Evolutionary conservation across 371 early-diverging fungal species (phyloP), one percentile per base, ranked within the genome.

Genomic region (Mucor velutinosus): DNA sequence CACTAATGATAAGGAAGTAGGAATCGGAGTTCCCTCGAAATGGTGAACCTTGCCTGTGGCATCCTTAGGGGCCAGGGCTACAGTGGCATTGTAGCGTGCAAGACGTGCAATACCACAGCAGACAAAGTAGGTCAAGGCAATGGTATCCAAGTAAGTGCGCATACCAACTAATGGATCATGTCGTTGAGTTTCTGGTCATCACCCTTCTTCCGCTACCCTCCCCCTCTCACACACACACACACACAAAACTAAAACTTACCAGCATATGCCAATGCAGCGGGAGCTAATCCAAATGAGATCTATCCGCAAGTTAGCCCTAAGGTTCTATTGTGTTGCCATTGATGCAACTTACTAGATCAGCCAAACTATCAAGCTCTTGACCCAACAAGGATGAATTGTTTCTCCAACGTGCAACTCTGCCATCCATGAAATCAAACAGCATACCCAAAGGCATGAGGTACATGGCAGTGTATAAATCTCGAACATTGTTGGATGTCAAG

Each of bases 1-100:
- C 5, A 95, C 92, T 35, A 93, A 68, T 2, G 83, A 73, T 47
- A 93, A 76, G 6, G 92, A 88, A 0, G 93, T 91, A 1, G 95
- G 97, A 32, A 96, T 95, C 15, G 97, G 96, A 2, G 95, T 94
- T 61, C 97, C 97, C 76, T 96, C 95, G 82, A 94, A 96, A 70
- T 90, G 91, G 19, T 79, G 67, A 41, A 94, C 85, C 67, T 95
- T 95, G 57, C 95, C 95, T 5, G 80, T 78, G 4, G 66, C 73
- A 66, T 94, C 94, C 65, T 92, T 93, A 17, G 93, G 92, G 60
- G 91, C 65, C 45, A 85, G 79, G 10, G 94, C 93, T 0, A 95
- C 92, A 0, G 95, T 94, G 8, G 94, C 94, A 71, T 96, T 96
- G 77, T 89, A 96, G 25, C 95, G 80, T 6, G 96, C 96, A 60